These are phyloP conservation scores for Hymenoscyphus albidus DNA, from an alignment of 2,329 filamentous ascomycete genomes.

Conservation along the genomic window DNA sequence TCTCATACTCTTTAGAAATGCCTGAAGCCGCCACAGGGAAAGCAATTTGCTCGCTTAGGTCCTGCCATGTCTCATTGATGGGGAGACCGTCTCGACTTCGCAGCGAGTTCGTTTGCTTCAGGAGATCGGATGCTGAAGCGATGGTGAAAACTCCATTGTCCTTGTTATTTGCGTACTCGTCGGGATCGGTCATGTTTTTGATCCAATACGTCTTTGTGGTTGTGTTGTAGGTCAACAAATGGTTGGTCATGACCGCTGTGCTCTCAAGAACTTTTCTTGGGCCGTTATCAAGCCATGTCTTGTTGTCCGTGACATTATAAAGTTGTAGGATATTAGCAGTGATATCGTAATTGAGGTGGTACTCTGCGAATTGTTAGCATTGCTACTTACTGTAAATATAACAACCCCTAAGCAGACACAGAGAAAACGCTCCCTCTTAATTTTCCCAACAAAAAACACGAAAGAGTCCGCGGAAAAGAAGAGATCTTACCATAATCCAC, in stretches of 20 bases:
- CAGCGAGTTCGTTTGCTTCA: slow-evolving; percentile 45
- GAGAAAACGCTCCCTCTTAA: too few species aligned
- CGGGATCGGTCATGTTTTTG: slow-evolving; percentile 68
- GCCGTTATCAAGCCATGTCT: slow-evolving; percentile 36
- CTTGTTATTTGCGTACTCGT: slow-evolving; percentile 36
- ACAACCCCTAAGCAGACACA: too few species aligned
- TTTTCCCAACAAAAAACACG: too few species aligned
- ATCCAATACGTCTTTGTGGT: slow-evolving; percentile 45
- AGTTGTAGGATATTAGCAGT: slow-evolving; percentile 44
- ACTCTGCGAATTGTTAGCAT: slow-evolving; percentile 39
- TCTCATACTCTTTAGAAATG: slow-evolving; percentile 61
- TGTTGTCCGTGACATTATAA: slow-evolving; percentile 35
- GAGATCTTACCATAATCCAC: slow-evolving; percentile 55
- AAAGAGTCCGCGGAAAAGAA: too few species aligned
- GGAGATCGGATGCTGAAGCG: slow-evolving; percentile 36
- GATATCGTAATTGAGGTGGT: slow-evolving; percentile 69
- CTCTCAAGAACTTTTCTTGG: slow-evolving; percentile 63
- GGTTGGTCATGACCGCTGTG: slow-evolving; percentile 56
- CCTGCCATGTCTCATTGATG: slow-evolving; percentile 55
- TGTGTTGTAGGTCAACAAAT: slow-evolving; percentile 57
- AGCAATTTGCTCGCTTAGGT: slow-evolving; percentile 54
- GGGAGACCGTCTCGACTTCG: slow-evolving; percentile 22
- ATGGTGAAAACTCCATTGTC: slow-evolving; percentile 67
- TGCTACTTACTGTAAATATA: background rate
- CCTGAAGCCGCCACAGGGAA: slow-evolving; percentile 50